Base-by-base conservation (phyloP, 1,139 yeast genomes). In the Diutina pseudorugosa region DNA sequence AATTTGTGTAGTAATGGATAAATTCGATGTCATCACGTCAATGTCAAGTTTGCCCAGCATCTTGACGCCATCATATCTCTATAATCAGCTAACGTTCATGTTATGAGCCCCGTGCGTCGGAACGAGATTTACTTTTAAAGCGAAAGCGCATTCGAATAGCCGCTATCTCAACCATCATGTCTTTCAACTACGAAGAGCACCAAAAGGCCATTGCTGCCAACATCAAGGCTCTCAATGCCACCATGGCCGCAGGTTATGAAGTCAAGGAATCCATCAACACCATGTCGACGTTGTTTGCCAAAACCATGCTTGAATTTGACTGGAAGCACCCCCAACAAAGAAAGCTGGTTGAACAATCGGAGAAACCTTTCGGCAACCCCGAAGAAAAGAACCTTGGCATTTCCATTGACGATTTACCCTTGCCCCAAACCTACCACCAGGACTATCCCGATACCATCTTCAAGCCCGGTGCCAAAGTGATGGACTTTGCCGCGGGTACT, bases 401-500 rank as follows among this genome's bases (percentile, higher is more conserved):
- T 11, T 16, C 41, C n/a, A 62, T 64, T 50, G 59, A 62, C 3
- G 71, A 70, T 1, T 45, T 45, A 19, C 49, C 49, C 16, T 6
- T 23, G 14, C 40, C 49, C 25, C 18, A n/a, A 11, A 45, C 49
- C 19, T 45, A 45, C 41, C 49, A 7, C 16, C 4, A 45, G 27
- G 11, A 45, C 8, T 45, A 45, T 41, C 49, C 49, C 23, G 12
- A 45, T 14, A 8, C 40, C n/a, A 25, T 45, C 40, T 45, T 45
- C n/a, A 25, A 18, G n/a, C 49, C 49, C 16, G 40, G 21, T 7
- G 60, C 61, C 54, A 62, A 59, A 41, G 47, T 68, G 25, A 54
- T 74, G 54, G 78, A 74, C 58, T 73, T 74, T 58, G 77, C 77
- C 1, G 73, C 77, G 57, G 78, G 79, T 1, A 67, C 76, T 0